Base-by-base conservation (phyloP, 2,329 filamentous ascomycete genomes). In the Ceratocystis alfenasii region DNA sequence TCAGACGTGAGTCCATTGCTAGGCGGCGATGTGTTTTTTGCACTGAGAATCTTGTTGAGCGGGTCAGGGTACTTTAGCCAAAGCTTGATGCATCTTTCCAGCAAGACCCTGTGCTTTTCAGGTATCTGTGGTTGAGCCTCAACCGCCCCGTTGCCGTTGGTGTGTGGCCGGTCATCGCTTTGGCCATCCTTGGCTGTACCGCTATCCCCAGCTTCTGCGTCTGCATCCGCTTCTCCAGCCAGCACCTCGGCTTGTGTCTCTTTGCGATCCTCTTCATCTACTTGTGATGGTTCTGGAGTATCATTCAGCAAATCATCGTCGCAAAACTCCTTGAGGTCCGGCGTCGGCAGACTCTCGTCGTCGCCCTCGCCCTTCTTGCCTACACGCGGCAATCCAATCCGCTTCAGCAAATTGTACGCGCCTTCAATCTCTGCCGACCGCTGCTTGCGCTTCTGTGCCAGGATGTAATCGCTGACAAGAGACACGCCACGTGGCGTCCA, bases 401-500 rank as follows among this genome's bases (percentile, higher is more conserved):
- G 83, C 69, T 80, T 83, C 17, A 93, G 76, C 33, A 87, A 79
- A 15, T 83, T 82, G 69, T 89, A 84, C 1, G 87, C 85, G 0
- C 86, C 86, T 70, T 93, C 89, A 48, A 97, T 86, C 72, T 96
- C 93, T 7, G 87, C 85, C 33, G 88, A 81, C 17, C 91, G 86
- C 67, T 83, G 80, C 70, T 86, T 86, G 72, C 88, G 87, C 75
- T 89, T 90, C 68, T 86, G 86, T 5, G 88, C 83, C 10, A 81
- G 76, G 65, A 96, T 87, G 71, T 87, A 96, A 75, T 99, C 94
- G 67, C 86, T 85, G n/a, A 99, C 87, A 0, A 99, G 78, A 0
- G 90, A 95, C 2, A 97, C 89, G 45, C 94, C 91, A 53, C 94
- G 84, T 1, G 94, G 93, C 6, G 87, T 85, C 94, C 94, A 99